phyloP scores from a whole-genome alignment of 2,329 filamentous ascomycete species.

The Epichloe amarillans region DNA sequence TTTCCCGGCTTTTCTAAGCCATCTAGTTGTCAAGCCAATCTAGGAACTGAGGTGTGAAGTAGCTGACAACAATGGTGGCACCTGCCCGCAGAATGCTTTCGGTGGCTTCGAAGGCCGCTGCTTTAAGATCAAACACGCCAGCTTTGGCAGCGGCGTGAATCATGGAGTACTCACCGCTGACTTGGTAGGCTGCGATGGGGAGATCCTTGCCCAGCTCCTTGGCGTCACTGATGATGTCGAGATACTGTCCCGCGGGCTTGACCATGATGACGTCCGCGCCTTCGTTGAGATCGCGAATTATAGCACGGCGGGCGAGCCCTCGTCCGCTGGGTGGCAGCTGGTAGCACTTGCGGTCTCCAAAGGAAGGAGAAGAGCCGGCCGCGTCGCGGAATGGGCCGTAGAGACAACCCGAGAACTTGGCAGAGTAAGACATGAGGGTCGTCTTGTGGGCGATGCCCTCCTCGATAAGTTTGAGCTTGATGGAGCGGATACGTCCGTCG shows the following conservation, averaged over 20 bases:
- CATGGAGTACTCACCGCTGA: conserved; percentile 96
- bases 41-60: conserved; percentile 76
- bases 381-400: conserved; percentile 97
- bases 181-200: conserved; percentile 91
- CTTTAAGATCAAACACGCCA: conserved; percentile 87
- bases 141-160: conserved; percentile 92
- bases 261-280: conserved; percentile 99
- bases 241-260: conserved; percentile 88
- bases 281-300: conserved; percentile 78
- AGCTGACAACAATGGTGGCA: conserved; percentile 84
- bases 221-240: conserved; percentile 95
- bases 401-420: conserved; percentile 92
- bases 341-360: conserved; percentile 93
- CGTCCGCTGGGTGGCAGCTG: conserved; percentile 88
- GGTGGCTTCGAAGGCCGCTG: conserved; percentile 89
- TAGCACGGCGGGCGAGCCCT: conserved; percentile 81
- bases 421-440: conserved; percentile 92
- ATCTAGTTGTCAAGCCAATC: conserved; percentile 47
- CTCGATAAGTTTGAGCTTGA: conserved; percentile 96
- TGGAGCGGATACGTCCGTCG: conserved; percentile 89
- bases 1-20: not conserved
- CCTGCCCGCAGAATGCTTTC: conserved; percentile 88
- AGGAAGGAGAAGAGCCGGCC: conserved; percentile 78
- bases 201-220: conserved; percentile 88
- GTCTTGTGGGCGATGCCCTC: conserved; percentile 84